Evolutionary conservation across 257 asterid genomes (phyloP).

Genomic region (Solanum bukasovii): DNA sequence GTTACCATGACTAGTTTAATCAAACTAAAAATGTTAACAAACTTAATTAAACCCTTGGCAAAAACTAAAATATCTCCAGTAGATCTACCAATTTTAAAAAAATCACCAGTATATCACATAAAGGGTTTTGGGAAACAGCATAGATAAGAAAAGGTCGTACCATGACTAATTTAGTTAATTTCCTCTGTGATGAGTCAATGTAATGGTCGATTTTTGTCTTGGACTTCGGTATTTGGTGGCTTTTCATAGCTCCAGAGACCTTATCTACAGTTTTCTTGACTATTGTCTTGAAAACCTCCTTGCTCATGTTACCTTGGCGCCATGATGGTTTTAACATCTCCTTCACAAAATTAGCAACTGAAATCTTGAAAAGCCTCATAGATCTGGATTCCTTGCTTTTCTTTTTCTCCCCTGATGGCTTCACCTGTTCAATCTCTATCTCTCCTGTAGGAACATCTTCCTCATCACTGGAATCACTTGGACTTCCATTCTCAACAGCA

Average conservation of each 20-base stretch:
- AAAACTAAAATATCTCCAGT: not conserved
- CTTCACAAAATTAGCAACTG: constrained; percentile 88
- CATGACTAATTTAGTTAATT: constrained; percentile 93
- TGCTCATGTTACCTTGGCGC: constrained; percentile 99
- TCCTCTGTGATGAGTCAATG: constrained; percentile 80
- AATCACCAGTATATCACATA: not conserved
- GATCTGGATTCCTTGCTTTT: constrained; percentile 63
- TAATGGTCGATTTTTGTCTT: constrained; percentile 73
- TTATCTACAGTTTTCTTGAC: constrained; percentile 99
- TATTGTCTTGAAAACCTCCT: constrained; percentile 96
- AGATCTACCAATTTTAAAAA: not conserved
- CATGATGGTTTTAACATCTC: constrained; percentile 93
- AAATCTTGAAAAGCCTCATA: constrained; percentile 49
- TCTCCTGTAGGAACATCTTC: constrained; percentile 46
- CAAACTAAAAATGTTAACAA: not conserved
- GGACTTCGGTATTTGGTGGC: constrained; percentile 74
- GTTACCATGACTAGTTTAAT: not conserved
- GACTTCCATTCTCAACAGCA: constrained; percentile 55
- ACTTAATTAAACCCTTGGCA: not conserved
- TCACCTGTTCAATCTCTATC: constrained; percentile 67
- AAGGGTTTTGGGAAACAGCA: not conserved
- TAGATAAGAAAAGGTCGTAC: constrained; percentile 35
- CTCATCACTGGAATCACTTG: constrained; percentile 43
- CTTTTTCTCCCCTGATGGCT: constrained; percentile 47
- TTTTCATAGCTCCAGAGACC: constrained; percentile 92